A percentile compares a stretch with the other conserved stretches of the same genome.
These are phyloP conservation scores for Hyparrhenia diplandra DNA, from an alignment of 176 grass and related monocot species.

Conservation along the genomic window DNA sequence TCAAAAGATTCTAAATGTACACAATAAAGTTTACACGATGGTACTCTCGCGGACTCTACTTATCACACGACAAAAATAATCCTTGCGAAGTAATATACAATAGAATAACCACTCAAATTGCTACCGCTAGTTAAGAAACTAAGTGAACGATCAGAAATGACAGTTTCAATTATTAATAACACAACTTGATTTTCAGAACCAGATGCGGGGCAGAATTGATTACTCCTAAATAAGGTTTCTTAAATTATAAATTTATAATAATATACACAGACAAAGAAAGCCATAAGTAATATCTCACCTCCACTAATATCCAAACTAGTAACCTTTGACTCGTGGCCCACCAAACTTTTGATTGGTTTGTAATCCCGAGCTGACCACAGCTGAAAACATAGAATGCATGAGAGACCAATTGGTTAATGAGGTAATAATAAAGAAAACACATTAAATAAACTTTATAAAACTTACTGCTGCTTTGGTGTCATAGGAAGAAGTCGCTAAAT, in stretches of 20 bases:
- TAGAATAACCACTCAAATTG: background rate
- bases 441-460: background rate
- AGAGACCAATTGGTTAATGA: background rate
- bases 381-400: slow-evolving; percentile 38
- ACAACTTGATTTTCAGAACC: background rate
- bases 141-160: background rate
- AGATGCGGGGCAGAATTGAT: background rate
- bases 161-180: background rate
- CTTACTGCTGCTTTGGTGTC: slow-evolving; percentile 89
- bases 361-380: slow-evolving; percentile 89
- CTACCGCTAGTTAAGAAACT: slow-evolving; percentile 10
- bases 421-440: background rate
- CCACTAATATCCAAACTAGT: slow-evolving; percentile 94
- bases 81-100: background rate
- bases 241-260: slow-evolving; percentile 9
- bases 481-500: slow-evolving; percentile 85
- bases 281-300: slow-evolving; percentile 45
- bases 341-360: slow-evolving; percentile 87
- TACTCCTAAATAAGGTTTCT: background rate
- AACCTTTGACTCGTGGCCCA: slow-evolving; percentile 85
- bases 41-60: background rate
- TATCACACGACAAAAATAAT: background rate
- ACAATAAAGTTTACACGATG: background rate
- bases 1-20: background rate
- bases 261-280: background rate